Base-by-base conservation (phyloP, 495 filamentous ascomycete species). In the Aspergillus cristatus region DNA sequence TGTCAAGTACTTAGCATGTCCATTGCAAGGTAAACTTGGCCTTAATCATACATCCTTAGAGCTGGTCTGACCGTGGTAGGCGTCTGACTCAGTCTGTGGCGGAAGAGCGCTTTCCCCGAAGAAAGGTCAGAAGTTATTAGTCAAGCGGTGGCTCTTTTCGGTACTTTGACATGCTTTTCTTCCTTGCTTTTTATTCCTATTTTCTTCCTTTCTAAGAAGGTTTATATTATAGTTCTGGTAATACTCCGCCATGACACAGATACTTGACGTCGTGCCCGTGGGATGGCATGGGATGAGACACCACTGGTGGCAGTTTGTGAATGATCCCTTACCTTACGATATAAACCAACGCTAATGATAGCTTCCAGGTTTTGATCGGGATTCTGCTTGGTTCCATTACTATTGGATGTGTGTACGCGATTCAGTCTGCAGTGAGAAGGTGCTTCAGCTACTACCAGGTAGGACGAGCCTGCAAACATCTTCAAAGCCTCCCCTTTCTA, bases 251-350 rank as follows among this genome's bases (percentile, higher is more conserved):
- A 61, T 67, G 62, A 47, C 51, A 1, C 15, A 52, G 33, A 60
- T 64, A 18, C 55, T 66, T 12, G 20, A 54, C 7, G 52, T 62
- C 34, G 44, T 54, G 18, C 50, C 61, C 28, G 28, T 67, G 10
- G 52, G 56, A 37, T 67, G 65, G 65, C 34, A 34, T 36, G 14
- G 34, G 10, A 67, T 65, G 61, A 62, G 43, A 37, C 37, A 37
- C 1, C 43, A 62, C 30, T 68, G 63, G 63, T 68, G 61, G 62
- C 65, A 68, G 35, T 62, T 54, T 54, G 65, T 68, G 51, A 42
- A 63, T 58, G 18, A 37, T 14, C 18, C 33, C 18, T 8, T 18
- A 15, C 28, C n/a, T 11, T 4, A 30, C 4, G 13, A 30, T 30
- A 30, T 12, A 30, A 12, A 24, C 13, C 4, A 3, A n/a, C 38